Conservation (phyloP, 176 grass and related monocot genomes). For the Eremochloa ophiuroides region DNA sequence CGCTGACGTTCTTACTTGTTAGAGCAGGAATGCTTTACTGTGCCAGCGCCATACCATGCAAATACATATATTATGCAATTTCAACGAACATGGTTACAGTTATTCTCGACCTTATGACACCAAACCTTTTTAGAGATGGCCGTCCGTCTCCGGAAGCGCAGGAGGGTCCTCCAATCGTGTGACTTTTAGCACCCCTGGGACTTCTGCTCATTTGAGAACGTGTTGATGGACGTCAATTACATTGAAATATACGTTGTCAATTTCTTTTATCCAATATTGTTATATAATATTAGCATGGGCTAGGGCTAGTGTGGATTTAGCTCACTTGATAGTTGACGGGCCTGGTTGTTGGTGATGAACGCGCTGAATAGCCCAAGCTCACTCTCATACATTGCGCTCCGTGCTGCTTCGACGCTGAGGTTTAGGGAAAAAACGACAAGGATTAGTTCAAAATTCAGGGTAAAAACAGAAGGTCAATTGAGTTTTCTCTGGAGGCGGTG, state of each 20-base stretch:
- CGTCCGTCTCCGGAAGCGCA: no score
- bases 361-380: conserved; percentile 27
- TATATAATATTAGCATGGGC: not conserved
- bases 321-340: conserved; percentile 35
- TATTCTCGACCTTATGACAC: not conserved
- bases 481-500: not conserved
- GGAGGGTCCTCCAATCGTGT: conserved; percentile 21
- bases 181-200: conserved; percentile 32
- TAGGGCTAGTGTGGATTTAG: not conserved
- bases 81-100: not conserved
- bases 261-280: not conserved
- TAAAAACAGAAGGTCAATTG: not conserved
- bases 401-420: conserved; percentile 32
- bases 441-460: not conserved
- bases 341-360: conserved; percentile 46
- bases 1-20: not conserved
- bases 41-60: not conserved
- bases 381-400: conserved; percentile 27
- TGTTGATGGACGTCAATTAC: not conserved
- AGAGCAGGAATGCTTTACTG: not conserved
- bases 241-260: not conserved
- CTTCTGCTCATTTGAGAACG: conserved; percentile 8
- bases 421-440: not conserved
- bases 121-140: no score
- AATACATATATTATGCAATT: not conserved